Base-by-base conservation (phyloP, 163 green algal species). In the Smithsoniella earleae region DNA sequence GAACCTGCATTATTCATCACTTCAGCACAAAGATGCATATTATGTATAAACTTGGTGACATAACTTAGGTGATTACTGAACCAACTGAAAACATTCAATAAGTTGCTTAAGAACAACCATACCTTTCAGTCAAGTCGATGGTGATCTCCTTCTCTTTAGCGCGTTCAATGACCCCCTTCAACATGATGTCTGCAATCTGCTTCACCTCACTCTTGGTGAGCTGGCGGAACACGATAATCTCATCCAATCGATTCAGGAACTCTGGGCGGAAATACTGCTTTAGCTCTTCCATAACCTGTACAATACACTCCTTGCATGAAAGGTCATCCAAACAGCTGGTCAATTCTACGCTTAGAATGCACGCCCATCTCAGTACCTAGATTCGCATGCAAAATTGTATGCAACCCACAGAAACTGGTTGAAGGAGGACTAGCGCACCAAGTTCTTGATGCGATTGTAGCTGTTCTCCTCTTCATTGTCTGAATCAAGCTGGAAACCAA, bases 151-250 rank as follows among this genome's bases (percentile, higher is more conserved):
- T 97, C 83, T 96, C 92, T 75, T 95, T 87, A 1, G 89, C 87
- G 58, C 94, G 87, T 73, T 86, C 86, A 82, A 98, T 96, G 31
- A 99, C 91, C 44, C 63, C 76, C 76, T 83, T 85, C 27, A 99
- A 84, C 92, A 99, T 98, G 81, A 98, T 96, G 77, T 96, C 90
- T 8, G 92, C 87, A 79, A 99, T 99, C 86, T 96, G 82, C 85
- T 97, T 96, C 49, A 98, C 94, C 85, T 99, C 94, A 73, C 82
- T 84, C 90, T 98, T 98, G 76, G 92, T 97, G 13, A 99, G 87
- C 90, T 98, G 94, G 38, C 92, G 79, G 91, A 98, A 99, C 25
- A 98, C 93, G 72, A 98, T 98, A 85, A 98, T 98, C 88, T 98
- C 94, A 79, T 98, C 33, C 52, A 88, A 77, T 36, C 82, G 76